Base-by-base conservation (phyloP, 164 flowering plant genomes). In the Nymphaea colorata region DNA sequence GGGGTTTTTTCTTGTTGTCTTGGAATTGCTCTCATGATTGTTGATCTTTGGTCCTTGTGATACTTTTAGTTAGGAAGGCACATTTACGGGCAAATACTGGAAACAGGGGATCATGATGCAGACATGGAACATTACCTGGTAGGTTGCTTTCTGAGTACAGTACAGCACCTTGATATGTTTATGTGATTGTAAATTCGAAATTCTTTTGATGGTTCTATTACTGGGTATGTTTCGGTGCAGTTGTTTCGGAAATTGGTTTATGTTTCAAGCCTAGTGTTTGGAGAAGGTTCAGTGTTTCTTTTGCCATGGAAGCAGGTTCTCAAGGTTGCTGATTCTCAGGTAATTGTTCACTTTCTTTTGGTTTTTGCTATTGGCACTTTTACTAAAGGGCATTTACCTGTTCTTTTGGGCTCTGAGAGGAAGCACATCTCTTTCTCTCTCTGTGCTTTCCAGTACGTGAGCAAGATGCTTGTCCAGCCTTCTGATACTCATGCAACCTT, bases 281-380 rank as follows among this genome's bases (percentile, higher is more conserved):
- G 99, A 36, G 96, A 86, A 68, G 98, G 98, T 60, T 85, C 99
- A 44, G 69, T 85, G 7, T 95, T 95, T 74, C 97, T 95, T 79
- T 78, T 95, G 79, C 99, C 99, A 65, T 95, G 99, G 99, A 95
- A 92, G 75, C 96, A 98, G 61, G 86, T 95, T 67, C 92, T 95
- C 76, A 87, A 86, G 76, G 82, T 90, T 72, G 85, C 98, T 18
- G 98, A 92, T 79, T 44, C 98, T 57, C 96, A 92, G 98, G 99
- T 95, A 87, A 10, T 44, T 59, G 36, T 25, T 25, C 36, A 25
- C 36, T 25, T 25, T 25, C 36, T 25, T 25, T 25, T 1, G 36
- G 36, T 25, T 25, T 0, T 25, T 25, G 36, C 36, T 25, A 25
- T 25, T 25, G 36, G 36, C 36, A 25, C 36, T 25, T 25, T 25